Conservation (phyloP, 2,329 filamentous ascomycete species). For the Arthroderma sp. region DNA sequence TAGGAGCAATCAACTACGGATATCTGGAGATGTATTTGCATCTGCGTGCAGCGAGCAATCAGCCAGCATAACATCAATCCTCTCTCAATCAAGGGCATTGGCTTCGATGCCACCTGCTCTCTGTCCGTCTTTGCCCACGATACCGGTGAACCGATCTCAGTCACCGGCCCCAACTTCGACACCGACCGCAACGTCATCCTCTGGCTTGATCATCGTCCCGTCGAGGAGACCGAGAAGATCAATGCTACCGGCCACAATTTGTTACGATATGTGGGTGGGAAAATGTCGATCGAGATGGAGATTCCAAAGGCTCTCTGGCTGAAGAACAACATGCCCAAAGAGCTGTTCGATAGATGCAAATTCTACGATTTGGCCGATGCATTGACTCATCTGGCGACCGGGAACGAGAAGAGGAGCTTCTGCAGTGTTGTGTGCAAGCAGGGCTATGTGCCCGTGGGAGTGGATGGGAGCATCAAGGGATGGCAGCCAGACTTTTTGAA, state of each 20-base stretch:
- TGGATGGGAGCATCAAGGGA: constrained; percentile 92
- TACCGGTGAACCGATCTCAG: constrained; percentile 79
- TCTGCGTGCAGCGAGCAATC: constrained; percentile 71
- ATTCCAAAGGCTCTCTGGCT: constrained; percentile 97
- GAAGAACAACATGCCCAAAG: constrained; percentile 93
- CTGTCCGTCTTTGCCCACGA: constrained; percentile 80
- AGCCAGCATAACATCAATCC: constrained; percentile 68
- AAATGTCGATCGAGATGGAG: constrained; percentile 99
- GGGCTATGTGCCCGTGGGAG: constrained; percentile 89
- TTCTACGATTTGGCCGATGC: constrained; percentile 94
- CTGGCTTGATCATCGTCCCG: constrained; percentile 91
- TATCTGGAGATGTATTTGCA: constrained; percentile 92
- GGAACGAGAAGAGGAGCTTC: constrained; percentile 81
- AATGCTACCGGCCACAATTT: constrained; percentile 87
- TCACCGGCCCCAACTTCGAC: constrained; percentile 77
- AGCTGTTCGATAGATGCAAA: constrained; percentile 83
- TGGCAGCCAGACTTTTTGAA: constrained; percentile 94
- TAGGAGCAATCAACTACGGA: constrained; percentile 96
- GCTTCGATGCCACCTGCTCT: constrained; percentile 98
- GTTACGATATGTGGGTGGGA: constrained; percentile 88
- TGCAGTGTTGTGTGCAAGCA: constrained; percentile 97
- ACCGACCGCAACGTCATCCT: constrained; percentile 91
- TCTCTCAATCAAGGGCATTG: constrained; percentile 69
- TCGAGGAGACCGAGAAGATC: constrained; percentile 83
- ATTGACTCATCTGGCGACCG: constrained; percentile 85